Evolutionary conservation across 2,329 filamentous ascomycete genomes (phyloP).

Genomic region (Penicillium expansum): DNA sequence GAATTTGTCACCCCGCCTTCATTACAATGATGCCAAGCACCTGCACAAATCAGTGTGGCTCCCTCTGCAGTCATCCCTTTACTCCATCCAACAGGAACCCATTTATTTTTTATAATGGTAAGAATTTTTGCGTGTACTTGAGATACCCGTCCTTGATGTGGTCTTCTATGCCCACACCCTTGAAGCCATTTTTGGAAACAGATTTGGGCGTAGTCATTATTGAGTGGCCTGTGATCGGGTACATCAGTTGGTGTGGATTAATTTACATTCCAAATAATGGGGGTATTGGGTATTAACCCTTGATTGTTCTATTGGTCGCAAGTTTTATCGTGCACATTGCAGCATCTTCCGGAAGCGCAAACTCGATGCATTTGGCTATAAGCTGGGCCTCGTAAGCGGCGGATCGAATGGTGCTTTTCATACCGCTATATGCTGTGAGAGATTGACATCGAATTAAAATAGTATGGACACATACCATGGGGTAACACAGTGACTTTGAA

Average conservation of each 20-base stretch:
- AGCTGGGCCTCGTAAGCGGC: conserved; percentile 10
- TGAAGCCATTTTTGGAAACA: not conserved
- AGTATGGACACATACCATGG: not conserved
- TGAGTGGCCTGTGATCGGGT: not conserved
- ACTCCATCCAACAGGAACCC: not conserved
- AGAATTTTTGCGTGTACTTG: not conserved
- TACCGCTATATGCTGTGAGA: conserved; percentile 4
- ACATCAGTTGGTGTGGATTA: not conserved
- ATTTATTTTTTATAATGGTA: not conserved
- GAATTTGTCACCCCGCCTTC: not conserved
- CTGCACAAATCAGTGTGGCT: not conserved
- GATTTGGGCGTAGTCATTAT: not conserved
- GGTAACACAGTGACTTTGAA: not conserved
- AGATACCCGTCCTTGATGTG: not conserved
- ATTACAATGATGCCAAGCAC: not conserved
- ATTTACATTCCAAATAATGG: not conserved
- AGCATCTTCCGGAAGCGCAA: conserved; percentile 15
- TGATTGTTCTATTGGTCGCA: not conserved
- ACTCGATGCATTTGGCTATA: conserved; percentile 18
- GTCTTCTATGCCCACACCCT: not conserved
- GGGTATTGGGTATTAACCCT: not conserved
- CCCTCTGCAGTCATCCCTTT: not conserved
- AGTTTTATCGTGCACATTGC: not conserved
- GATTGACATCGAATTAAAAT: not conserved
- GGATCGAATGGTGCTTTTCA: conserved; percentile 16